These are phyloP conservation scores for Alloteropsis semialata DNA, from an alignment of 176 grass and related monocot species.

Conservation along the genomic window DNA sequence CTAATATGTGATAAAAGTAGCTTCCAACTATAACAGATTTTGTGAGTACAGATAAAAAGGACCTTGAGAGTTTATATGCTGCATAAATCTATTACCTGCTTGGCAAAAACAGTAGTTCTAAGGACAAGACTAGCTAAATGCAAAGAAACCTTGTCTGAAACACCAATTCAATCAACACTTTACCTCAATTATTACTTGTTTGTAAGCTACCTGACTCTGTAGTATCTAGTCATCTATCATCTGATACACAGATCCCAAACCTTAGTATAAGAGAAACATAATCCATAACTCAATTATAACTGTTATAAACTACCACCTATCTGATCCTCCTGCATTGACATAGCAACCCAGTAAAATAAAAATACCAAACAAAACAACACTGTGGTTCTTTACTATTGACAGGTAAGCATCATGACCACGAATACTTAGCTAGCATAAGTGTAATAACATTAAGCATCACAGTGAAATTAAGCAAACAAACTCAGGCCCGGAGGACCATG, in stretches of 20 bases:
- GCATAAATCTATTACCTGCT: background rate
- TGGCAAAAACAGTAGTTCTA: background rate
- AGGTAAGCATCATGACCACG: background rate
- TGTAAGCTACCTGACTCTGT: background rate
- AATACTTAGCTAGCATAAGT: background rate
- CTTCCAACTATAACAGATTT: background rate
- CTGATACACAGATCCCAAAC: background rate
- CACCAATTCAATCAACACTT: background rate
- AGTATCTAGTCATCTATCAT: background rate
- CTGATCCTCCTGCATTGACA: background rate
- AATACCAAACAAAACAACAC: background rate
- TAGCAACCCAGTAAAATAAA: background rate
- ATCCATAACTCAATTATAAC: background rate
- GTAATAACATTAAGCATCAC: conserved; percentile 3
- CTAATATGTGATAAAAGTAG: background rate
- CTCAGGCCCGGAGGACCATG: background rate
- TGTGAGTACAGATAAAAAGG: background rate
- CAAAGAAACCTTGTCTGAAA: background rate
- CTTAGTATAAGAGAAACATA: background rate
- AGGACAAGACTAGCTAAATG: background rate
- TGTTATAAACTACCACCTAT: background rate
- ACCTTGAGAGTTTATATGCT: background rate
- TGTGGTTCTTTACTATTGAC: background rate
- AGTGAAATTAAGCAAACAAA: background rate
- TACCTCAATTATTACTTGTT: background rate